A percentile compares a stretch with the other conserved stretches of the same genome.
Conservation (phyloP, 2,329 filamentous ascomycete species). For the Fusarium transvaalense region DNA sequence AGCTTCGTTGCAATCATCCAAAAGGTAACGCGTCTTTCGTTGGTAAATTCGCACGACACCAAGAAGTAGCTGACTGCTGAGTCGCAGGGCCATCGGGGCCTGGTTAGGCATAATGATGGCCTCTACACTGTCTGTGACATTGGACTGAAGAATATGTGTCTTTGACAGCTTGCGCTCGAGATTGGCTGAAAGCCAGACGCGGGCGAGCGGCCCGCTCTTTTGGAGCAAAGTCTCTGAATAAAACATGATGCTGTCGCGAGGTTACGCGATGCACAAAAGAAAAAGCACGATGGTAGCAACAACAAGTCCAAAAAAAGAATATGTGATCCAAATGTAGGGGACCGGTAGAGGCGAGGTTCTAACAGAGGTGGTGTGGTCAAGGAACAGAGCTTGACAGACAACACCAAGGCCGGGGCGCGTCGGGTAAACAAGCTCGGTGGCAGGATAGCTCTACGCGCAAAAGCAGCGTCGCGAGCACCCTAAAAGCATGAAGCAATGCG, state of each 20-base stretch:
- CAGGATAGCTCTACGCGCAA: conserved; percentile 52
- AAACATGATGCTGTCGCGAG: conserved; percentile 77
- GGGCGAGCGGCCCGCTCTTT: conserved; percentile 96
- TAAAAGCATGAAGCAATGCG: conserved; percentile 48
- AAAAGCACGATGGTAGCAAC: conserved; percentile 13
- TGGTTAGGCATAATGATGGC: conserved; percentile 94
- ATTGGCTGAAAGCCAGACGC: conserved; percentile 98
- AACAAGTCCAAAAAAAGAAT: conserved; percentile 18
- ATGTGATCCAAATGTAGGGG: conserved; percentile 24
- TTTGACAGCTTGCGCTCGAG: conserved; percentile 98
- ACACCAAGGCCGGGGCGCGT: conserved; percentile 51
- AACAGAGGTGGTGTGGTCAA: conserved; percentile 28
- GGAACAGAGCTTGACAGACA: conserved; percentile 48
- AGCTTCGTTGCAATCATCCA: conserved; percentile 98
- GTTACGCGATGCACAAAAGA: conserved; percentile 48
- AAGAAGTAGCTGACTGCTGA: conserved; percentile 93
- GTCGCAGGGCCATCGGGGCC: conserved; percentile 91
- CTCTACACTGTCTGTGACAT: conserved; percentile 93
- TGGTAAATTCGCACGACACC: conserved; percentile 98
- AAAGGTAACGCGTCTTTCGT: conserved; percentile 92
- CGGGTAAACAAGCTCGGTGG: conserved; percentile 52
- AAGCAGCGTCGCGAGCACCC: conserved; percentile 48
- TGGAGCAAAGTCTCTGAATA: conserved; percentile 96
- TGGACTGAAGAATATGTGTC: conserved; percentile 93
- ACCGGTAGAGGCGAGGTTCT: conserved; percentile 18